phyloP scores from a whole-genome alignment of 768 basidiomycete genomes.

The Serendipita sp. region DNA sequence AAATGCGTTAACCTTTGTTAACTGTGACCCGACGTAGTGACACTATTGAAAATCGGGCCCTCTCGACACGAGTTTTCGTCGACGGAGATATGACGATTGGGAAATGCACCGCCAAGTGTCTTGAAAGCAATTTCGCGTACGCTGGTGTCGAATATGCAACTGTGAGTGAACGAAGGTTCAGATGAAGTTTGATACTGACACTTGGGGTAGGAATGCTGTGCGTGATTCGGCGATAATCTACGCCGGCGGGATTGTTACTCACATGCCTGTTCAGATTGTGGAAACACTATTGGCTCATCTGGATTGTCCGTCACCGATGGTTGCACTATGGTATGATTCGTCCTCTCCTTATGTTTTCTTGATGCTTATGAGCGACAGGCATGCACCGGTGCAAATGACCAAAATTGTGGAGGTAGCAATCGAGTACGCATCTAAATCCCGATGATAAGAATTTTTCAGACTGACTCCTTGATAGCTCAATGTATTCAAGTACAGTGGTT shows the following conservation, averaged over 20 bases:
- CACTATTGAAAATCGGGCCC: not conserved
- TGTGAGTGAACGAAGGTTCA: too few species aligned
- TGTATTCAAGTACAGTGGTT: not conserved
- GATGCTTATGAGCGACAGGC: not conserved
- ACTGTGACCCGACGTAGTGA: not conserved
- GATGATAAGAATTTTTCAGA: not conserved
- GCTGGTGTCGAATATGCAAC: not conserved
- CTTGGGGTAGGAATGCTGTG: too few species aligned
- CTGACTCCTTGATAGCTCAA: not conserved
- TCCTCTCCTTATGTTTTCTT: too few species aligned
- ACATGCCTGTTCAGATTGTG: not conserved
- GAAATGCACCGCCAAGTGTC: not conserved
- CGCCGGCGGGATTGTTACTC: too few species aligned
- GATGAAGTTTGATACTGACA: too few species aligned
- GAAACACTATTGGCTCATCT: not conserved
- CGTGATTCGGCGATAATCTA: too few species aligned
- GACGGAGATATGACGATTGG: constrained; percentile 14
- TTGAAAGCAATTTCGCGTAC: not conserved
- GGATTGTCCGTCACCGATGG: not conserved
- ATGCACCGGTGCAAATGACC: not conserved
- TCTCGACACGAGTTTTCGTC: constrained; percentile 12
- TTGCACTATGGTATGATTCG: not conserved
- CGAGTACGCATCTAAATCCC: not conserved
- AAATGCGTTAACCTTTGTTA: not conserved
- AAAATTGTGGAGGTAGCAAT: not conserved